These are phyloP conservation scores for Cystobasidium onofrii DNA, from an alignment of 768 basidiomycete genomes.

Conservation along the genomic window DNA sequence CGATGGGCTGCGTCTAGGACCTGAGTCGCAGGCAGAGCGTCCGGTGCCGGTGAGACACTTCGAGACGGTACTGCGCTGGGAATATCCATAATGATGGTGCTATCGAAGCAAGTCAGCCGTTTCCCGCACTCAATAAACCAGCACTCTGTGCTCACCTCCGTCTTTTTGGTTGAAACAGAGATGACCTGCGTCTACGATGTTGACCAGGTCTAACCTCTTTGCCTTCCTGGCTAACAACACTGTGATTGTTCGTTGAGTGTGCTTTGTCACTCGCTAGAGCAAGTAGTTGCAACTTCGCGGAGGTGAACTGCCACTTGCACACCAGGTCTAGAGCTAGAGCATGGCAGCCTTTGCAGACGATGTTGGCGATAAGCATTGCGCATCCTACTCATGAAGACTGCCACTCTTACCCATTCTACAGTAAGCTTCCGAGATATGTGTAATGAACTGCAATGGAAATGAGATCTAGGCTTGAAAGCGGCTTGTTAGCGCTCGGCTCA, in stretches of 20 bases:
- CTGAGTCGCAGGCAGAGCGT: background rate
- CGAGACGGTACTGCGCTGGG: background rate
- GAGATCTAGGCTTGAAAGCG: background rate
- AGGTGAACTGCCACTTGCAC: conserved; percentile 80
- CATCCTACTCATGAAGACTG: background rate
- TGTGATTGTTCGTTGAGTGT: no score
- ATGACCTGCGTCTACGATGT: background rate
- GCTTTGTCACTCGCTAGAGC: background rate
- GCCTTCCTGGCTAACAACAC: no score
- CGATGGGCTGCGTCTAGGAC: conserved; percentile 45
- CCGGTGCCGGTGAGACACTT: background rate
- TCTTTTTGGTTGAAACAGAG: conserved; percentile 19
- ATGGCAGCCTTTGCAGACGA: conserved; percentile 65
- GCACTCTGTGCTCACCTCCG: conserved; percentile 33
- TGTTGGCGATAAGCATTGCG: no score
- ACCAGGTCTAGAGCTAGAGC: conserved; percentile 82
- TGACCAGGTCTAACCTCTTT: background rate
- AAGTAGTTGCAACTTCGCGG: conserved; percentile 53
- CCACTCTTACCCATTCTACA: conserved; percentile 74
- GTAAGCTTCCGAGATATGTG: conserved; percentile 87
- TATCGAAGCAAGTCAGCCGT: no score
- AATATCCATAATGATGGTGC: conserved; percentile 43
- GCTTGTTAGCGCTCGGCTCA: conserved; percentile 1
- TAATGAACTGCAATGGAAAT: conserved; percentile 55
- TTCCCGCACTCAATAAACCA: no score